These are phyloP conservation scores for Xylariaceae sp. DNA, from an alignment of 2,329 filamentous ascomycete genomes.

Conservation along the genomic window DNA sequence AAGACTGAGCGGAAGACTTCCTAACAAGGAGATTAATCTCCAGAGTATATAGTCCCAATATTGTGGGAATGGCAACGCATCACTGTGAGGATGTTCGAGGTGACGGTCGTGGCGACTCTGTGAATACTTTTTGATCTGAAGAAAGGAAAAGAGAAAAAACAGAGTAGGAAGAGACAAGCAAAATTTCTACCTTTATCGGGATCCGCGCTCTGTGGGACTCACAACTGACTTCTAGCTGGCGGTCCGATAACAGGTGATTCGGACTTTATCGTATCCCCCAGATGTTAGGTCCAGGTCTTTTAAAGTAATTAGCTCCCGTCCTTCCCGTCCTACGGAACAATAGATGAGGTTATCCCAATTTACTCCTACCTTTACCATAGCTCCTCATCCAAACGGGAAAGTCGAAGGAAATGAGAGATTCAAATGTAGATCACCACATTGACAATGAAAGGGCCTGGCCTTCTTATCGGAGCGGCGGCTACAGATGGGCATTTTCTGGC, in stretches of 20 bases:
- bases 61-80: conserved; percentile 57
- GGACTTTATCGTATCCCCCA: background rate
- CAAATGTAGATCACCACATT: no score
- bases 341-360: no score
- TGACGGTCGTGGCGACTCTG: conserved; percentile 62
- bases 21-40: conserved; percentile 59
- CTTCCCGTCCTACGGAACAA: no score
- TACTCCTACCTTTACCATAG: no score
- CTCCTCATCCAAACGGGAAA: no score
- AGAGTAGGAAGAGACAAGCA: background rate
- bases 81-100: conserved; percentile 51
- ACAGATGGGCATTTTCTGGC: no score
- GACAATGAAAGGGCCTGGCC: no score
- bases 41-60: conserved; percentile 49
- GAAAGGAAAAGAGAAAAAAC: conserved; percentile 43
- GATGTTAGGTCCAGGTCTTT: no score
- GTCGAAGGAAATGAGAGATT: no score
- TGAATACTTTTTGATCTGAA: conserved; percentile 60
- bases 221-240: background rate
- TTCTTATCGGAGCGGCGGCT: no score
- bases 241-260: background rate
- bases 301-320: no score
- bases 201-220: background rate
- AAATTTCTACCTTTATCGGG: conserved; percentile 22
- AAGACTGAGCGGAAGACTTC: conserved; percentile 55